phyloP scores from a whole-genome alignment of 805 yeast genomes.

The Cyberlindnera nakhonratchasimensis region DNA sequence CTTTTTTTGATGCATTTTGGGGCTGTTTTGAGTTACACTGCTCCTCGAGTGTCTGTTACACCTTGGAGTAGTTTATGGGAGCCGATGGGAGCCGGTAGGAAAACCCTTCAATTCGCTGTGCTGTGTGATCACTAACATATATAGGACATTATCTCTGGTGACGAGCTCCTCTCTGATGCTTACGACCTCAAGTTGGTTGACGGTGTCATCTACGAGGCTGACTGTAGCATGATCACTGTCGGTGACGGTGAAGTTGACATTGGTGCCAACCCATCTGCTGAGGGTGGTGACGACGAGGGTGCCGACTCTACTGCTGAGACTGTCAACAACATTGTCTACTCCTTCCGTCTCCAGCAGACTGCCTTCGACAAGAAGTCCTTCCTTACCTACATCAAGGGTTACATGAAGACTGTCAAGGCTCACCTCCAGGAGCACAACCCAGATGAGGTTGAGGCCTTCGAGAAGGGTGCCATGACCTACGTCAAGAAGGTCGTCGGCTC shows the following conservation, averaged over 20 bases:
- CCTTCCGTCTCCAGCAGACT: conserved; percentile 96
- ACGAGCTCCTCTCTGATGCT: conserved; percentile 96
- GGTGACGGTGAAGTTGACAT: conserved; percentile 93
- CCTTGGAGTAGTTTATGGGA: not conserved
- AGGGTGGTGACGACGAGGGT: conserved; percentile 76
- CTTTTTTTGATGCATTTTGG: not conserved
- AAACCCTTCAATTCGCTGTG: too few relatives aligned
- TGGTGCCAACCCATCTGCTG: conserved; percentile 99
- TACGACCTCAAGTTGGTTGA: conserved; percentile 86
- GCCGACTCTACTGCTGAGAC: conserved; percentile 82
- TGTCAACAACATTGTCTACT: conserved; percentile 97
- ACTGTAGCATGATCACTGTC: conserved; percentile 89
- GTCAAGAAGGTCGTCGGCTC: conserved; percentile 93
- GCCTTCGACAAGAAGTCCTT: conserved; percentile 97
- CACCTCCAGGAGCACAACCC: conserved; percentile 86
- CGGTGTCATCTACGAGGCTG: conserved; percentile 92
- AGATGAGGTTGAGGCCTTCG: conserved; percentile 81
- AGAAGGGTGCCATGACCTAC: conserved; percentile 96
- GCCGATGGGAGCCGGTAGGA: not conserved
- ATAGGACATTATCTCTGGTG: conserved; percentile 87
- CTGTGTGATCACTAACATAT: conserved; percentile 3
- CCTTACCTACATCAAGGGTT: conserved; percentile 95
- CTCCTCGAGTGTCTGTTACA: too few relatives aligned
- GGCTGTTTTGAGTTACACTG: too few relatives aligned
- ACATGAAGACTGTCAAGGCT: conserved; percentile 96